A percentile compares a stretch with the other conserved stretches of the same genome.
Evolutionary conservation across 1,139 yeast genomes (phyloP).

Genomic region (Yamadazyma dendronema): DNA sequence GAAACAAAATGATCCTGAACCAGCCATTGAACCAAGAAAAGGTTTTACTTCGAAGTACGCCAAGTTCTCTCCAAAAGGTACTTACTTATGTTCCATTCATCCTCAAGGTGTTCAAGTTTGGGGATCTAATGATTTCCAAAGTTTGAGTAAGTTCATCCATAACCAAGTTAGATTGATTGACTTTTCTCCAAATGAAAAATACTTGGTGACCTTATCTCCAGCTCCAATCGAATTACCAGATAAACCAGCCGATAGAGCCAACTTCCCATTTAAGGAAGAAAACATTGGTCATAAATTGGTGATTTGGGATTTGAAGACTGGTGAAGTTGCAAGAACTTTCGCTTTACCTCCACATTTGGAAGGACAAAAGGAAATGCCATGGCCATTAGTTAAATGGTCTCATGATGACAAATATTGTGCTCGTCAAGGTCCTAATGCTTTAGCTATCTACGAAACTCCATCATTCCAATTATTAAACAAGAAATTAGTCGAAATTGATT

Average conservation of each 20-base stretch:
- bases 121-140: slow-evolving; percentile 85
- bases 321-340: slow-evolving; percentile 85
- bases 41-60: slow-evolving; percentile 87
- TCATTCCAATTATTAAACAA: slow-evolving; percentile 74
- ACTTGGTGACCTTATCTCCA: slow-evolving; percentile 87
- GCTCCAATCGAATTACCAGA: slow-evolving; percentile 76
- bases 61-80: slow-evolving; percentile 93
- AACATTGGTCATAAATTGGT: slow-evolving; percentile 93
- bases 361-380: slow-evolving; percentile 71
- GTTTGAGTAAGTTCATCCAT: slow-evolving; percentile 79
- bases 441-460: slow-evolving; percentile 81
- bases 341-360: slow-evolving; percentile 80
- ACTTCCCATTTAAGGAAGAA: slow-evolving; percentile 82
- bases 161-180: slow-evolving; percentile 88
- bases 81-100: slow-evolving; percentile 82
- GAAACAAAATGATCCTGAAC: slow-evolving; percentile 71
- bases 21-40: slow-evolving; percentile 72
- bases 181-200: slow-evolving; percentile 90
- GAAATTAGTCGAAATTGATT: slow-evolving; percentile 81
- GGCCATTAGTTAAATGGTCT: slow-evolving; percentile 99
- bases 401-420: slow-evolving; percentile 92
- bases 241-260: slow-evolving; percentile 58
- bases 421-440: slow-evolving; percentile 89
- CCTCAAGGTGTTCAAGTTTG: slow-evolving; percentile 95
- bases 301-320: slow-evolving; percentile 87